Evolutionary conservation across 495 filamentous ascomycete species (phyloP).

Genomic region (Coniosporium apollinis): DNA sequence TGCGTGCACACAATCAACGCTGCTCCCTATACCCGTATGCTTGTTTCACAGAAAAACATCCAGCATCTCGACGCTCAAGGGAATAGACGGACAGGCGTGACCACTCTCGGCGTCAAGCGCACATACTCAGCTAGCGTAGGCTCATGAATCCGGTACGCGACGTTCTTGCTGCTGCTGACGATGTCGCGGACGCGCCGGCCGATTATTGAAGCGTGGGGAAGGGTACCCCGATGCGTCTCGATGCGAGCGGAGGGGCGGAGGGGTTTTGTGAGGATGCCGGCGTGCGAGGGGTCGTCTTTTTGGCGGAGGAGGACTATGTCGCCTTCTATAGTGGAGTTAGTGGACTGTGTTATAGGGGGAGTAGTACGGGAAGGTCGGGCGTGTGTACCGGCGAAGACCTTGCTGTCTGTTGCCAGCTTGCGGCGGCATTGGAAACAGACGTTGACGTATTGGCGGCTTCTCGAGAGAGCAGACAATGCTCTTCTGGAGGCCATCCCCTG

Average conservation of each 20-base stretch:
- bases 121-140: conserved; percentile 61
- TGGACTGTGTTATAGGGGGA: conserved; percentile 1
- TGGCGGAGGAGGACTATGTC: conserved; percentile 40
- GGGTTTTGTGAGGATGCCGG: conserved; percentile 32
- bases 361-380: background rate
- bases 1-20: conserved; percentile 19
- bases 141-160: conserved; percentile 35
- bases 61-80: too few relatives aligned
- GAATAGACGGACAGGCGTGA: conserved; percentile 60
- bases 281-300: conserved; percentile 18
- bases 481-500: too few relatives aligned
- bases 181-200: conserved; percentile 39
- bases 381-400: conserved; percentile 9
- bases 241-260: conserved; percentile 30
- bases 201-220: conserved; percentile 46
- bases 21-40: too few relatives aligned
- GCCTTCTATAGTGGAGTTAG: conserved; percentile 27
- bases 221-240: conserved; percentile 30
- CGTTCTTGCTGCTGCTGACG: conserved; percentile 32
- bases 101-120: conserved; percentile 40
- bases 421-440: conserved; percentile 1
- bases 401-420: background rate
- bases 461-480: too few relatives aligned
- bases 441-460: too few relatives aligned
- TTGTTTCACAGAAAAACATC: background rate